Base-by-base conservation (phyloP, 1,284 basidiomycete genomes). In the Cryptococcus sp. region DNA sequence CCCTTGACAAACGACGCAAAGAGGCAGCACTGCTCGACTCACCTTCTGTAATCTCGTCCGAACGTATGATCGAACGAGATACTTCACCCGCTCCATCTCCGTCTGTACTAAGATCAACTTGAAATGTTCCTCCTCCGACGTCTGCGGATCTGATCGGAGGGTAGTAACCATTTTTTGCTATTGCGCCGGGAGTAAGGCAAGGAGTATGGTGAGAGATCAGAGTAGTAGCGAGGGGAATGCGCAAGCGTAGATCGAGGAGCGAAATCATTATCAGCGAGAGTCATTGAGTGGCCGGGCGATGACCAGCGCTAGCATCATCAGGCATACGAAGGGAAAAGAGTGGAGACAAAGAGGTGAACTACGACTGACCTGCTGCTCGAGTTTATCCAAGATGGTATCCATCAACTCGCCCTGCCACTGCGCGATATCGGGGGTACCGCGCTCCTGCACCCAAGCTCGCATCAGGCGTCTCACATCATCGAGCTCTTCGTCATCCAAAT, bases 1-100 rank as follows among this genome's bases (percentile, higher is more conserved):
- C 10, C 5, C 30, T 13, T 35, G 8, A 35, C 49, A n/a, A 50
- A 35, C n/a, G 5, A 23, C 3, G 13, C 30, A 40, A 8, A 17
- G 50, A 35, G 30, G 30, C 8, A 57, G 53, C 23, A 22, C 27
- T 17, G 10, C 35, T 25, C 20, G 50, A 68, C 82, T 51, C 60
- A 89, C 92, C 84, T 96, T 96, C 81, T 84, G 86, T 54, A 94
- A 74, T 61, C 93, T 82, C 39, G 88, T 90, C n/a, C 92, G 83
- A 4, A 94, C 84, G 73, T 94, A 95, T 1, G 88, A 89, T 55
- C 91, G 80, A 22, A 94, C 85, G 58, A 94, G 84, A 71, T 91
- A 96, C 78, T 92, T 93, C 68, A 91, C 89, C 45, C 93, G 85
- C 76, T 96, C 93, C 70, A 93, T 86, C 78, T 96, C 93, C 0